Conservation (phyloP, 2,329 filamentous ascomycete species). For the Penicillium sp. region DNA sequence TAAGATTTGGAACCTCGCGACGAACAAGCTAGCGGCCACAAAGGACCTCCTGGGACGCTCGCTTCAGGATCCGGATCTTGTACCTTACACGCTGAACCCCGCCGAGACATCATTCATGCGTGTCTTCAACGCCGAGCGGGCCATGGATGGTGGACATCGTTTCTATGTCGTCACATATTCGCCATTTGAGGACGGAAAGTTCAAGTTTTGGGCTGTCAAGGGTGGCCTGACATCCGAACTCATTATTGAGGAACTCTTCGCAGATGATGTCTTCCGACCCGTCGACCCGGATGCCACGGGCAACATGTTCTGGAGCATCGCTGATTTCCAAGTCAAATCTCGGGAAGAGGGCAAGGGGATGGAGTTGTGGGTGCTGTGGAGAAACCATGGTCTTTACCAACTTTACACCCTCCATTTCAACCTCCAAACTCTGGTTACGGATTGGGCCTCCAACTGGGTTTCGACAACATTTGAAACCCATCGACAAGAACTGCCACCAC, state of each 20-base stretch:
- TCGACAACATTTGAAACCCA: slow-evolving; percentile 62
- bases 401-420: slow-evolving; percentile 72
- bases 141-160: slow-evolving; percentile 46
- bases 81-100: slow-evolving; percentile 76
- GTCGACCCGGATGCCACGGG: slow-evolving; percentile 61
- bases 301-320: slow-evolving; percentile 75
- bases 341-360: slow-evolving; percentile 54
- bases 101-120: slow-evolving; percentile 74
- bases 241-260: slow-evolving; percentile 69
- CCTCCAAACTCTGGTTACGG: slow-evolving; percentile 59
- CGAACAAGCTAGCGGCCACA: slow-evolving; percentile 71
- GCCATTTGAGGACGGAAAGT: slow-evolving; percentile 80
- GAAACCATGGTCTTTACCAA: slow-evolving; percentile 76
- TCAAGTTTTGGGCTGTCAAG: slow-evolving; percentile 87
- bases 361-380: slow-evolving; percentile 76
- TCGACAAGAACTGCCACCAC: slow-evolving; percentile 52
- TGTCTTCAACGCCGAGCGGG: slow-evolving; percentile 59
- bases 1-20: slow-evolving; percentile 84
- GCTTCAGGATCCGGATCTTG: slow-evolving; percentile 63
- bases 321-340: slow-evolving; percentile 67
- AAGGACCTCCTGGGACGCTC: slow-evolving; percentile 73
- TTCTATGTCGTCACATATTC: slow-evolving; percentile 79
- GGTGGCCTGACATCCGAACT: slow-evolving; percentile 57
- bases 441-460: slow-evolving; percentile 69
- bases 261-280: slow-evolving; percentile 62